A percentile compares a stretch with the other conserved stretches of the same genome.
Conservation (phyloP, 805 yeast species). For the Pichia thaimueangensis region DNA sequence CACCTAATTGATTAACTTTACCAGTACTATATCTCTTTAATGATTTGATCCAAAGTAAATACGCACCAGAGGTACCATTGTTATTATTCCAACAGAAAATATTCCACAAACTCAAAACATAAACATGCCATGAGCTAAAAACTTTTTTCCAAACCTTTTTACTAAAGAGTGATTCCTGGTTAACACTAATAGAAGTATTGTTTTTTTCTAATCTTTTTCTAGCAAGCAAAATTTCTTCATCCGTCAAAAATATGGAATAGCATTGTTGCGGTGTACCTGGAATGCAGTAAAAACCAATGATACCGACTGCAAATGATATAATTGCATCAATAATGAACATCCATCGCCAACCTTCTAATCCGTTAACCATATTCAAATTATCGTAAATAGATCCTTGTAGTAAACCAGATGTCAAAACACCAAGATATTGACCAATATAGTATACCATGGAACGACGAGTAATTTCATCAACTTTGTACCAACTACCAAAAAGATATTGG, state of each 20-base stretch:
- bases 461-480: conserved; percentile 51
- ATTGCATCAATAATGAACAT: conserved; percentile 49
- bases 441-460: conserved; percentile 56
- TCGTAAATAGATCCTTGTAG: conserved; percentile 37
- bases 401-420: conserved; percentile 51
- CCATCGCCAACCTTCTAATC: conserved; percentile 47
- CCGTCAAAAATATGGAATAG: conserved; percentile 45
- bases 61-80: conserved; percentile 53
- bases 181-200: conserved; percentile 22
- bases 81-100: conserved; percentile 58
- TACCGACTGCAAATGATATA: conserved; percentile 20
- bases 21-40: conserved; percentile 38
- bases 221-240: conserved; percentile 50
- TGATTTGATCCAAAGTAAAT: conserved; percentile 55
- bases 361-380: conserved; percentile 23
- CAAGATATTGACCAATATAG: conserved; percentile 58
- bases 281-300: conserved; percentile 29
- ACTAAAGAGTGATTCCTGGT: conserved; percentile 32
- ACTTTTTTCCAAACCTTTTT: conserved; percentile 45
- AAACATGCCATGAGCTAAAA: conserved; percentile 53
- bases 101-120: conserved; percentile 48
- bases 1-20: conserved; percentile 43
- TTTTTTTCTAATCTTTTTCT: conserved; percentile 35
- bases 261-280: conserved; percentile 65
- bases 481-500: conserved; percentile 53